phyloP scores from a whole-genome alignment of 2,329 filamentous ascomycete species.

The Didymella keratinophila region DNA sequence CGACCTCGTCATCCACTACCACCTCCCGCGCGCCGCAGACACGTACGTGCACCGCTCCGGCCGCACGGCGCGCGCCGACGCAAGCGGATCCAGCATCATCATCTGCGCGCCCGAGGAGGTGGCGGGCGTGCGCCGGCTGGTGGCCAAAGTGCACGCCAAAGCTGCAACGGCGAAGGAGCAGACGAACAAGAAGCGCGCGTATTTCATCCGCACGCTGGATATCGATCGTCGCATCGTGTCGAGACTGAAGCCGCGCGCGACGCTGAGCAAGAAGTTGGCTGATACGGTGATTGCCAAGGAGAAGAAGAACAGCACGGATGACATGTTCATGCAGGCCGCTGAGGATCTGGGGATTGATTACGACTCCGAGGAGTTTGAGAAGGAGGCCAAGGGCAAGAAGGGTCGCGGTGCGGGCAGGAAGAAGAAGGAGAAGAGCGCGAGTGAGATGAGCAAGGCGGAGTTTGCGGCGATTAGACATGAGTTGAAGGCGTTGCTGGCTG shows the following conservation, averaged over 20 bases:
- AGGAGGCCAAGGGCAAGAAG: slow-evolving; percentile 63
- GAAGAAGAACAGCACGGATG: slow-evolving; percentile 82
- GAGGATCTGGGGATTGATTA: slow-evolving; percentile 95
- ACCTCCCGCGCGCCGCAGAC: slow-evolving; percentile 89
- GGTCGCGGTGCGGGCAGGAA: slow-evolving; percentile 74
- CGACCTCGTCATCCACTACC: slow-evolving; percentile 92
- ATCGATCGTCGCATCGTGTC: slow-evolving; percentile 81
- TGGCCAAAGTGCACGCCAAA: slow-evolving; percentile 83
- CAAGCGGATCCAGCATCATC: slow-evolving; percentile 80
- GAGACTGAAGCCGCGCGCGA: slow-evolving; percentile 78
- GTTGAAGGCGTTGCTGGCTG: slow-evolving; percentile 72
- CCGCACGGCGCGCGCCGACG: slow-evolving; percentile 84
- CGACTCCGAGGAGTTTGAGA: slow-evolving; percentile 82
- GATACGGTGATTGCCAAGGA: slow-evolving; percentile 86
- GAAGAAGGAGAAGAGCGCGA: slow-evolving; percentile 75
- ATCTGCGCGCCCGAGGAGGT: slow-evolving; percentile 94
- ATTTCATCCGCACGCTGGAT: slow-evolving; percentile 81
- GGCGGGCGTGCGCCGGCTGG: slow-evolving; percentile 79
- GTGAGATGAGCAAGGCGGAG: slow-evolving; percentile 75
- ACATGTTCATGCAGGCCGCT: slow-evolving; percentile 83
- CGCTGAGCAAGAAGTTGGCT: slow-evolving; percentile 84
- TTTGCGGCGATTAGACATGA: slow-evolving; percentile 74
- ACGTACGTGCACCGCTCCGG: slow-evolving; percentile 96
- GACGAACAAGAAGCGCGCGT: slow-evolving; percentile 62
- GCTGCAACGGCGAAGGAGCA: slow-evolving; percentile 47